These are phyloP conservation scores for Brettanomyces nanus DNA, from an alignment of 805 yeast genomes.

Conservation along the genomic window DNA sequence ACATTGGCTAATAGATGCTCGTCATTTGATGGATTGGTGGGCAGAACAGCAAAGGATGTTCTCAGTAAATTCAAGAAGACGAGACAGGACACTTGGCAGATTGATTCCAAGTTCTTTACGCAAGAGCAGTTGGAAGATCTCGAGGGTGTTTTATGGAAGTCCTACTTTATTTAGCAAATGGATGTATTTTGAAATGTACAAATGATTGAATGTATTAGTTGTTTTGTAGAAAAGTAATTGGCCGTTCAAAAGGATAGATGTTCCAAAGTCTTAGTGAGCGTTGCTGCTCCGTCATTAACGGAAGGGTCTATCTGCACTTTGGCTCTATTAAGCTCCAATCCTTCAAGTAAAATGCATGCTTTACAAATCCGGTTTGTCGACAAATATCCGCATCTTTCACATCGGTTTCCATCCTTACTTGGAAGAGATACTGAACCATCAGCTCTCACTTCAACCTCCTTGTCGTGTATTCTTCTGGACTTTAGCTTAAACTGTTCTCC, in stretches of 20 bases:
- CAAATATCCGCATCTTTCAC: conserved; percentile 86
- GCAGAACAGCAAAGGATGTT: conserved; percentile 73
- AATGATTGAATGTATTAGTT: no score
- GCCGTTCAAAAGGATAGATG: conserved; percentile 47
- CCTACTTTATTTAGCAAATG: conserved; percentile 82
- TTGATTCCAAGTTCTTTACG: conserved; percentile 68
- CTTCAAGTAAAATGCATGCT: conserved; percentile 84
- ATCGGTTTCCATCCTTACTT: conserved; percentile 53
- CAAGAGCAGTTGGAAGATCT: conserved; percentile 78
- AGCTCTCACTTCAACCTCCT: conserved; percentile 44
- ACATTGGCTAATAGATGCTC: conserved; percentile 64
- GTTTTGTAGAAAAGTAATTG: no score
- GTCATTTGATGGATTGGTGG: conserved; percentile 68
- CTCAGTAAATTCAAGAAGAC: conserved; percentile 83
- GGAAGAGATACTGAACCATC: conserved; percentile 55
- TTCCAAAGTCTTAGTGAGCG: conserved; percentile 52
- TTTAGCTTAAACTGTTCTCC: conserved; percentile 79
- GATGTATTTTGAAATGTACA: no score
- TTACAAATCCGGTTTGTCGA: conserved; percentile 86
- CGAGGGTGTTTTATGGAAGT: conserved; percentile 90
- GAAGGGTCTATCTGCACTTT: conserved; percentile 52
- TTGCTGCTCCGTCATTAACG: conserved; percentile 53
- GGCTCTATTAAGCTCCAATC: conserved; percentile 71
- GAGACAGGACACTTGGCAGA: conserved; percentile 94
- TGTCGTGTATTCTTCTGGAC: conserved; percentile 30